These are phyloP conservation scores for Xylariales sp. DNA, from an alignment of 2,329 filamentous ascomycete genomes.

Conservation along the genomic window DNA sequence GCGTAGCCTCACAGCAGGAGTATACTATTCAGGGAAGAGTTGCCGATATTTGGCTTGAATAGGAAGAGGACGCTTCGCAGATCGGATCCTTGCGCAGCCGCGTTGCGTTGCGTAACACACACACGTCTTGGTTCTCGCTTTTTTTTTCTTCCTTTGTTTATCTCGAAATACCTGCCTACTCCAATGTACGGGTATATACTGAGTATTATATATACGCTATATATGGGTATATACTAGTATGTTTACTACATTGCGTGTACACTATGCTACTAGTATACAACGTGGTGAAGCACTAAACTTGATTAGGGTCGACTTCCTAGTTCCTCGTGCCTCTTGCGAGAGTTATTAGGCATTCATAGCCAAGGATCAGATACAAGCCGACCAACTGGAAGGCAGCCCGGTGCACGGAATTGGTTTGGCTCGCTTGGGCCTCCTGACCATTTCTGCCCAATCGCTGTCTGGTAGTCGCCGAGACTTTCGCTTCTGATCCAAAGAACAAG, in stretches of 20 bases:
- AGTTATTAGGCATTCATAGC: constrained; percentile 49
- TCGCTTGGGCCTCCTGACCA: constrained; percentile 55
- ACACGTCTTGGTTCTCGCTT: constrained; percentile 39
- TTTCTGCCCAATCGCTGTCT: constrained; percentile 57
- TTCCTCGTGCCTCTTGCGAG: constrained; percentile 46
- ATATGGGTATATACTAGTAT: too few species aligned
- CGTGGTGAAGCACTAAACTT: constrained; percentile 43
- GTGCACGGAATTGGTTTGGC: constrained; percentile 50
- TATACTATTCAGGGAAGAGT: constrained; percentile 44
- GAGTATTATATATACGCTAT: too few species aligned
- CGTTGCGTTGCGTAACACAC: constrained; percentile 49
- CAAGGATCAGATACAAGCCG: constrained; percentile 51
- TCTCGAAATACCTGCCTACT: not conserved
- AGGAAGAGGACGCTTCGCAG: constrained; percentile 44
- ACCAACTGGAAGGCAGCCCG: constrained; percentile 60
- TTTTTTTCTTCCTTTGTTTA: not conserved
- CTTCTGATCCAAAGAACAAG: constrained; percentile 49
- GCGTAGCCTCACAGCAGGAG: constrained; percentile 43
- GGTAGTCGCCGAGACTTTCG: constrained; percentile 45
- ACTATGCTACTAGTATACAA: constrained; percentile 8
- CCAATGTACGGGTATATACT: not conserved
- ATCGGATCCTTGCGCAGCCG: constrained; percentile 46
- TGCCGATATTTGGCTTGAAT: constrained; percentile 44
- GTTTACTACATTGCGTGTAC: not conserved
- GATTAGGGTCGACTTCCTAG: constrained; percentile 42